phyloP scores from a whole-genome alignment of 441 rosid species.

The Erysimum pusillum region DNA sequence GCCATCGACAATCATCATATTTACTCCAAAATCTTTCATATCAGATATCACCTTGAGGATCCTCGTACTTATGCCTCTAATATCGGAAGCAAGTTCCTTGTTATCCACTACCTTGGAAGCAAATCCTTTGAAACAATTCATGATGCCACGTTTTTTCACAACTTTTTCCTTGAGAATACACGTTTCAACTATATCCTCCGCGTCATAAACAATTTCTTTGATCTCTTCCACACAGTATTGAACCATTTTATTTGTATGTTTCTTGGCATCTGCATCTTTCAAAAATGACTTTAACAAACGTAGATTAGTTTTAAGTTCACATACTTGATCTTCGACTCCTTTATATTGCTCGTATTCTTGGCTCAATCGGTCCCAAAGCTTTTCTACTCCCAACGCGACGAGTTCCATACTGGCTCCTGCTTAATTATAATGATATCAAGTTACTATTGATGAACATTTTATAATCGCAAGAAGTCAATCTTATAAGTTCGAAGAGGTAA shows the following conservation, averaged over 20 bases:
- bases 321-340: conserved; percentile 37
- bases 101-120: neutral
- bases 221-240: conserved; percentile 5
- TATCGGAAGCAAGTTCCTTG: neutral
- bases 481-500: no score
- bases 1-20: neutral
- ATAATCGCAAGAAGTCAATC: no score
- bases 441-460: no score
- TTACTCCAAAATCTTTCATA: conserved; percentile 19
- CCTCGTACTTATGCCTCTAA: neutral
- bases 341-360: conserved; percentile 21
- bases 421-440: no score
- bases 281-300: conserved; percentile 39
- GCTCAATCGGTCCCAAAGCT: conserved; percentile 26
- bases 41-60: neutral
- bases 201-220: conserved; percentile 40
- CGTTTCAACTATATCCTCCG: conserved; percentile 42
- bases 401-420: no score
- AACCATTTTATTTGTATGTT: conserved; percentile 28
- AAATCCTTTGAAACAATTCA: conserved; percentile 1
- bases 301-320: conserved; percentile 36
- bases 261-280: conserved; percentile 43
- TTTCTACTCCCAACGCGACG: conserved; percentile 25
- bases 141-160: neutral
- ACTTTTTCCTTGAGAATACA: conserved; percentile 6